These are phyloP conservation scores for Pythium myriotylum DNA, from an alignment of 352 stramenopile species.

Conservation along the genomic window DNA sequence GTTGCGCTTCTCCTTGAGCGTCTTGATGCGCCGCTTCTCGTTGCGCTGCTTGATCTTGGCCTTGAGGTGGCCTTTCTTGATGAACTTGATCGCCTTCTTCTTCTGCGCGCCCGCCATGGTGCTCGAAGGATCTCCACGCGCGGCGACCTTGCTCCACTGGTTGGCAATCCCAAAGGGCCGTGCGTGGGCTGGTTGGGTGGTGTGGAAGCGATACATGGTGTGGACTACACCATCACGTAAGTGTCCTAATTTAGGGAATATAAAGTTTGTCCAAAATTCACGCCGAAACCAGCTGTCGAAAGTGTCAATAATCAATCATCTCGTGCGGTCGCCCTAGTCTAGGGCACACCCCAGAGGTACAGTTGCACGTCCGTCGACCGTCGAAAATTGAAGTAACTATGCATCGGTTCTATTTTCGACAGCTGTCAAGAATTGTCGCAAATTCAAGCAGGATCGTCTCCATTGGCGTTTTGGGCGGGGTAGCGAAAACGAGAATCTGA, in stretches of 20 bases:
- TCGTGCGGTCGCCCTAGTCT: too few species aligned
- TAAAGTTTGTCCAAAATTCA: too few species aligned
- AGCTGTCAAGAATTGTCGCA: background rate
- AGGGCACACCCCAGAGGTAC: too few species aligned
- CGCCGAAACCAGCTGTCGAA: too few species aligned
- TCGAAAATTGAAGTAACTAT: background rate
- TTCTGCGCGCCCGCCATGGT: slow-evolving; percentile 73
- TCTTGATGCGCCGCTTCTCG: slow-evolving; percentile 79
- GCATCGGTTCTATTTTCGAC: background rate
- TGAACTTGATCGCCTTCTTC: slow-evolving; percentile 88
- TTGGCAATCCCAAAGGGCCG: slow-evolving; percentile 15
- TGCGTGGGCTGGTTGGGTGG: slow-evolving; percentile 9
- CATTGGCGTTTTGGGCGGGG: background rate
- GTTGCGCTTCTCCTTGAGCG: slow-evolving; percentile 77
- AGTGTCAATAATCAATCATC: too few species aligned
- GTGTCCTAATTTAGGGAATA: slow-evolving; percentile 3
- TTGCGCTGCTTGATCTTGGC: slow-evolving; percentile 88
- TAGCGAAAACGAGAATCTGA: slow-evolving; percentile 7
- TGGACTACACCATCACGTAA: background rate
- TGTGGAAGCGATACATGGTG: too few species aligned
- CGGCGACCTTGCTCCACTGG: slow-evolving; percentile 1
- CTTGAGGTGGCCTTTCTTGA: slow-evolving; percentile 76
- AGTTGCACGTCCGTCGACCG: too few species aligned
- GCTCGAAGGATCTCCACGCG: background rate
- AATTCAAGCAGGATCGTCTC: too few species aligned